These are phyloP conservation scores for Crithidia bombi DNA, from an alignment of 208 protist genomes.

Conservation along the genomic window DNA sequence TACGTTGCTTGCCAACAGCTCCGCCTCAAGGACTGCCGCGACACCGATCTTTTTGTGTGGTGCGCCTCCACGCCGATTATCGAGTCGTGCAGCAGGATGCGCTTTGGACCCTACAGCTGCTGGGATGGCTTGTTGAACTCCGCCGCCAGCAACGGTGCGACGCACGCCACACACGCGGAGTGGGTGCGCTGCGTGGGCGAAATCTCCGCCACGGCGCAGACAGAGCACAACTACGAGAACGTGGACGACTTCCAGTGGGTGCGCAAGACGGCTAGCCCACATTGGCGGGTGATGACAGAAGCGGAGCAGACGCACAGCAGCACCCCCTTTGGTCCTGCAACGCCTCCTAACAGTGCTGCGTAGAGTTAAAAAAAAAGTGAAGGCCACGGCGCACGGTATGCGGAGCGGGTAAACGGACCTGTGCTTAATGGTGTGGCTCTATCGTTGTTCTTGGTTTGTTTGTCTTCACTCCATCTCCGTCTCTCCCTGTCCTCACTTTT, in stretches of 20 bases:
- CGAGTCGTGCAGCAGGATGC: conserved; percentile 67
- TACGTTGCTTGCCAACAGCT: conserved; percentile 90
- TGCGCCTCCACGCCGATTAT: conserved; percentile 86
- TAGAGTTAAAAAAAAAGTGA: neutral
- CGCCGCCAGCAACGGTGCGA: conserved; percentile 17
- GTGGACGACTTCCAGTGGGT: conserved; percentile 92
- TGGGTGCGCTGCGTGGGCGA: conserved; percentile 73
- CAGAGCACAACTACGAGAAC: conserved; percentile 46
- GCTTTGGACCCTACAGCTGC: conserved; percentile 79
- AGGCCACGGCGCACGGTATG: no score
- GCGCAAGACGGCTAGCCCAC: conserved; percentile 73
- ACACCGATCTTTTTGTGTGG: conserved; percentile 81
- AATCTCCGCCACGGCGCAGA: conserved; percentile 38
- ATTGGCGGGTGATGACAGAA: conserved; percentile 71
- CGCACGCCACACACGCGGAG: conserved; percentile 50
- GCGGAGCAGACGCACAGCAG: conserved; percentile 33
- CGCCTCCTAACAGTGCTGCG: conserved; percentile 1
- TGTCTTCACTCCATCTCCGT: no score
- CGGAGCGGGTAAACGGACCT: neutral
- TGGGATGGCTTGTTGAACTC: conserved; percentile 73
- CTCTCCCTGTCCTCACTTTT: no score
- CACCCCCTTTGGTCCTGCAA: conserved; percentile 26
- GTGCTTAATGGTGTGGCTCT: neutral
- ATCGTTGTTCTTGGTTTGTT: neutral
- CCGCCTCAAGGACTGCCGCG: conserved; percentile 74